A percentile compares a stretch with the other conserved stretches of the same genome.
Evolutionary conservation across 2,329 filamentous ascomycete genomes (phyloP).

Genomic region (Arachnomyces sp.): DNA sequence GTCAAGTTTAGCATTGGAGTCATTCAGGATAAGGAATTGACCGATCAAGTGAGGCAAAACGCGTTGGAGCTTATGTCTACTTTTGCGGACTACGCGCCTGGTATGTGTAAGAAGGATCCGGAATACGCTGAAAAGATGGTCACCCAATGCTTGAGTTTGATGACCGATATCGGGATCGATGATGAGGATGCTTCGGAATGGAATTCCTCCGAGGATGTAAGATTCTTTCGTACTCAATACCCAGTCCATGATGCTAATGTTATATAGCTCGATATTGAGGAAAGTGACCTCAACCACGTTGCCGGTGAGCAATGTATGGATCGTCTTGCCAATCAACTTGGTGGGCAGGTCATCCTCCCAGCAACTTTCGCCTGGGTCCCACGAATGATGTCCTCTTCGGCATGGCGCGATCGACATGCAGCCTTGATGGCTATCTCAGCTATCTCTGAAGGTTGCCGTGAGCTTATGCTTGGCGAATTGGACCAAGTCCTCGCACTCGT

Average conservation of each 20-base stretch:
- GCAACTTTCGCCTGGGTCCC: slow-evolving; percentile 96
- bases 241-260: slow-evolving; percentile 5
- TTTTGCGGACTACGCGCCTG: slow-evolving; percentile 88
- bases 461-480: slow-evolving; percentile 89
- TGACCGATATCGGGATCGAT: slow-evolving; percentile 92
- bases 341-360: slow-evolving; percentile 81
- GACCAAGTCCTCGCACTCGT: slow-evolving; percentile 91
- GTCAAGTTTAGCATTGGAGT: slow-evolving; percentile 90
- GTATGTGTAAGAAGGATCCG: slow-evolving; percentile 91
- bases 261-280: slow-evolving; percentile 74
- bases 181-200: slow-evolving; percentile 93
- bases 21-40: slow-evolving; percentile 90
- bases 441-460: slow-evolving; percentile 93
- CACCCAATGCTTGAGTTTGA: slow-evolving; percentile 91
- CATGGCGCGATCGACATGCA: slow-evolving; percentile 92
- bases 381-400: slow-evolving; percentile 89
- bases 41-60: slow-evolving; percentile 84
- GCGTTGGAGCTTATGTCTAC: slow-evolving; percentile 95
- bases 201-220: slow-evolving; percentile 82
- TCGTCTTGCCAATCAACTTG: slow-evolving; percentile 90
- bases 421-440: slow-evolving; percentile 98
- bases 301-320: slow-evolving; percentile 99
- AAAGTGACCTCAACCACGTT: slow-evolving; percentile 95
- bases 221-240: slow-evolving; percentile 23
- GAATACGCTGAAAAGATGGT: slow-evolving; percentile 95